These are phyloP conservation scores for Venturia oleaginea DNA, from an alignment of 2,329 filamentous ascomycete genomes.

Conservation along the genomic window DNA sequence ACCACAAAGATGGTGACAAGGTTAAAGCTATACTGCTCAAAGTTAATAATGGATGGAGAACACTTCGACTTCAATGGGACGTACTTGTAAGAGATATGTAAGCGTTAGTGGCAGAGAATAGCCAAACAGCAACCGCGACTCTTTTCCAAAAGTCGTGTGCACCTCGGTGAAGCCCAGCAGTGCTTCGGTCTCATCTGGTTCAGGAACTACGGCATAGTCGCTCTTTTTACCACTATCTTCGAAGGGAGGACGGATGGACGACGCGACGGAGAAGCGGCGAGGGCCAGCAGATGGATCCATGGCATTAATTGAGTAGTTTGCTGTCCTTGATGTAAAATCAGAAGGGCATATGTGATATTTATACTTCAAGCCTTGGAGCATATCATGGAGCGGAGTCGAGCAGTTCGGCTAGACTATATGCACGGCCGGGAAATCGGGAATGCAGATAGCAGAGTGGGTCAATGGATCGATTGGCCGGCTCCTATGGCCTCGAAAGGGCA, in stretches of 20 bases:
- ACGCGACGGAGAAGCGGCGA: constrained; percentile 24
- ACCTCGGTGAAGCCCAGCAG: constrained; percentile 17
- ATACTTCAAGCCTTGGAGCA: not conserved
- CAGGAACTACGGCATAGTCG: constrained; percentile 23
- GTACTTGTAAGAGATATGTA: constrained; percentile 40
- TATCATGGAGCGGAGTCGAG: not conserved
- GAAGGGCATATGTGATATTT: not conserved
- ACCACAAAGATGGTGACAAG: constrained; percentile 44
- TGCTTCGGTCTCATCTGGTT: constrained; percentile 23
- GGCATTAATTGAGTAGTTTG: not conserved
- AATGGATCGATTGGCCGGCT: not conserved
- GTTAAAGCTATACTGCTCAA: constrained; percentile 39
- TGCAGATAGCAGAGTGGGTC: not conserved
- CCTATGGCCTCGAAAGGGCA: constrained; percentile 1
- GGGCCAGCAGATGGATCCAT: constrained; percentile 26
- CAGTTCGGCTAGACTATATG: not conserved
- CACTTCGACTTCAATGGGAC: not conserved
- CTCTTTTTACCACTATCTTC: constrained; percentile 19
- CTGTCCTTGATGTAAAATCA: not conserved
- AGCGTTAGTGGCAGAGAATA: constrained; percentile 42
- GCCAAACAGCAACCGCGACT: constrained; percentile 28
- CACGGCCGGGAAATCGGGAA: not conserved
- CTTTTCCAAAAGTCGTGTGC: constrained; percentile 16
- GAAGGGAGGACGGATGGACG: constrained; percentile 22
- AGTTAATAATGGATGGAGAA: not conserved